Evolutionary conservation across 352 stramenopile species (phyloP).

Genomic region (Phytophthora citrophthora): DNA sequence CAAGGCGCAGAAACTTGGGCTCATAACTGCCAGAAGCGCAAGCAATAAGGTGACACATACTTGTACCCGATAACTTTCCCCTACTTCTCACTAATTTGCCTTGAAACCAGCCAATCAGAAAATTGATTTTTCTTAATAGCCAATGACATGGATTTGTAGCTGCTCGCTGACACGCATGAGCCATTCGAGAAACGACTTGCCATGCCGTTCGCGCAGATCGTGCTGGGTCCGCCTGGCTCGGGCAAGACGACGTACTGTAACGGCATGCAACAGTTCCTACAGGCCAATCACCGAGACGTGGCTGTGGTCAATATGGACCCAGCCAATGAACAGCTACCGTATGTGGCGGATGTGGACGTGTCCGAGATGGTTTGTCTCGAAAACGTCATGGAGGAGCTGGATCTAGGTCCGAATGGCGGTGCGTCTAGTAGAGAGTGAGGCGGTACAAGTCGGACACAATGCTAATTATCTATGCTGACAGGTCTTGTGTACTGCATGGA

Average conservation of each 20-base stretch:
- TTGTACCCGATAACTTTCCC: neutral
- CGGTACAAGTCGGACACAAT: neutral
- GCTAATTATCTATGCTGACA: conserved; percentile 18
- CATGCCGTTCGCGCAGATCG: conserved; percentile 83
- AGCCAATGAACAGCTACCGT: conserved; percentile 94
- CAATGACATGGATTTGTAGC: neutral
- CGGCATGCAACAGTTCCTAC: conserved; percentile 95
- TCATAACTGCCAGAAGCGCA: conserved; percentile 42
- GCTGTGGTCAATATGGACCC: conserved; percentile 99
- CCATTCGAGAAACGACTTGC: conserved; percentile 1
- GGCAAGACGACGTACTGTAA: conserved; percentile 99
- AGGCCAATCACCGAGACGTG: conserved; percentile 63
- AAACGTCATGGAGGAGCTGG: conserved; percentile 94
- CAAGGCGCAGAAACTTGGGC: conserved; percentile 43
- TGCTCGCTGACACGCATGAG: conserved; percentile 1
- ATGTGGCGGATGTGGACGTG: conserved; percentile 91
- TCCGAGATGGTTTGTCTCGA: conserved; percentile 97
- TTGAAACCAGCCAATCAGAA: neutral
- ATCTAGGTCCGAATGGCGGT: conserved; percentile 96
- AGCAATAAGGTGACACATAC: neutral
- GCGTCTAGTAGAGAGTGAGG: too few relatives aligned
- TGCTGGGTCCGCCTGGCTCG: conserved; percentile 79
- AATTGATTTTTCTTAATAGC: neutral
- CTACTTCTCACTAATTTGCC: neutral
- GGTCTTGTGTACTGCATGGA: conserved; percentile 99